These are phyloP conservation scores for Ascochyta clinopodiicola DNA, from an alignment of 2,329 filamentous ascomycete species.

Conservation along the genomic window DNA sequence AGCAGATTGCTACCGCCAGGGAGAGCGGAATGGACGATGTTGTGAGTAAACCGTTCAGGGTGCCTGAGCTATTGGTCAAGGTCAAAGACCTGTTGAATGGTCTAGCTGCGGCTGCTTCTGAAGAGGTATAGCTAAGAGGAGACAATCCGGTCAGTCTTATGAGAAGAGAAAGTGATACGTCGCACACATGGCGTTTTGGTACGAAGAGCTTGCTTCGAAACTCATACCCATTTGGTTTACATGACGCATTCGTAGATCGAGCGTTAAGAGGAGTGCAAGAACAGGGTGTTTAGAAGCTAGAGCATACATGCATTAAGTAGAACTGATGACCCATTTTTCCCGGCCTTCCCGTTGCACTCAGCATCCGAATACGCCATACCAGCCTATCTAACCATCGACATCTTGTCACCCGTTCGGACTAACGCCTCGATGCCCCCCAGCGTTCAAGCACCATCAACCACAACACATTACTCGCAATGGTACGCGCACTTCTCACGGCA, in stretches of 20 bases:
- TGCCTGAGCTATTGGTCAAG: constrained; percentile 41
- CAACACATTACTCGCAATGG: neutral
- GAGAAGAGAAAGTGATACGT: neutral
- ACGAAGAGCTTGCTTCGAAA: neutral
- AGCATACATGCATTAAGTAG: neutral
- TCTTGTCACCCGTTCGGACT: neutral
- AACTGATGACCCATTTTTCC: neutral
- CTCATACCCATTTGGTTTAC: neutral
- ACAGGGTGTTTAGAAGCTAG: neutral
- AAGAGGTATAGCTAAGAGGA: neutral
- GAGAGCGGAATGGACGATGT: constrained; percentile 46
- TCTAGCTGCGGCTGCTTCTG: constrained; percentile 2
- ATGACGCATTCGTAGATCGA: neutral
- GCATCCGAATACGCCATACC: too few relatives aligned
- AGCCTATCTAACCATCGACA: neutral
- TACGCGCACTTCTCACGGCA: constrained; percentile 2
- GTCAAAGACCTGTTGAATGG: constrained; percentile 29
- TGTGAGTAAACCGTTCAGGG: constrained; percentile 44
- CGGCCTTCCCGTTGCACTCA: too few relatives aligned
- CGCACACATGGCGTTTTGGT: neutral
- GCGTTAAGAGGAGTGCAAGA: neutral
- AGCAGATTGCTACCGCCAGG: constrained; percentile 42
- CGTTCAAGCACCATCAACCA: neutral
- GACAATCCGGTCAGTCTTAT: neutral
- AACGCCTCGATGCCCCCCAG: neutral